Base-by-base conservation (phyloP, 441 rosid genomes). In the Brassica hybrid region DNA sequence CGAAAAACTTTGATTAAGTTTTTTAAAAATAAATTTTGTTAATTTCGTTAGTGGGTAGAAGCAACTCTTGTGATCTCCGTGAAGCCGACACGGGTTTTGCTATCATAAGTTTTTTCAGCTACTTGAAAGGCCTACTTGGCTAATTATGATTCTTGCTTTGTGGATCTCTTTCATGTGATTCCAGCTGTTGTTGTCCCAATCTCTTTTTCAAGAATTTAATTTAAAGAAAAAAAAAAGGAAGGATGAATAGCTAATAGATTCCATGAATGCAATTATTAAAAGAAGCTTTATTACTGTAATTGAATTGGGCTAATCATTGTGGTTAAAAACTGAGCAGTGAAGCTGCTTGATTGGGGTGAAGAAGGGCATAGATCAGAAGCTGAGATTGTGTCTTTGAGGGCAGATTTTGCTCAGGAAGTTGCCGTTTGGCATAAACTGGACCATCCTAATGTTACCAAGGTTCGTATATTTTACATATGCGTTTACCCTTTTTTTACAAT, bases 291-390 rank as follows among this genome's bases (percentile, higher is more conserved):
- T 54, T 54, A 63, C 67, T 41, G 48, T 64, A 41, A 16, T 38
- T 36, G 65, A 74, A 70, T 75, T 41, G 14, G 11, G 19, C 65
- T 67, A 60, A 59, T 64, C 75, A 69, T 69, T 56, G 74, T 78
- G 73, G 65, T 78, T n/a, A n/a, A 52, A 16, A 68, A 30, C 18
- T 69, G 50, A 67, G 71, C 82, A 95, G 99, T 93, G 72, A 95
- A 95, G 87, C 81, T 95, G 79, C 98, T 95, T 76, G 99, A 95
- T 85, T 95, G 98, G 99, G 99, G 99, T 67, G 99, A 95, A 84
- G 99, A 93, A 77, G 98, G 98, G 64, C 98, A 93, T 36, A 88
- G 98, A 79, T 87, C 94, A 18, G 99, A 95, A 32, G 96, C 96
- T 75, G 98, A 93, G 87, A 85, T 93, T 43, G 82, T 90, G 17